phyloP scores from a whole-genome alignment of 345 rosid species.

The Nephelium lappaceum region DNA sequence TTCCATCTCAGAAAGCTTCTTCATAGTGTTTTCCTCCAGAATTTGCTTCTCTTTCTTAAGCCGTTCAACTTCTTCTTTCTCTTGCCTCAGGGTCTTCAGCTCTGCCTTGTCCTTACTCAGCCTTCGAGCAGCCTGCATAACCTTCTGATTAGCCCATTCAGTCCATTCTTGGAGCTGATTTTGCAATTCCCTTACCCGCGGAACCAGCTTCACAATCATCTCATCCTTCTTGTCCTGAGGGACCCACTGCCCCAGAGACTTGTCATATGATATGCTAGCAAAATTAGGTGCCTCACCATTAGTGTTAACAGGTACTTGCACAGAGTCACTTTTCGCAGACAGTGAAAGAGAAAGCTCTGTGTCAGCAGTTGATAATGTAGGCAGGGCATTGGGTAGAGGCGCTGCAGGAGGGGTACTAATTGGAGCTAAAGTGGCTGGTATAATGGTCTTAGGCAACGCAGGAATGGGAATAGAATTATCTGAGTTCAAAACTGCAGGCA shows the following conservation, averaged over 20 bases:
- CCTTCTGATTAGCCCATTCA: conserved; percentile 96
- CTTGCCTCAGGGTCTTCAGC: conserved; percentile 81
- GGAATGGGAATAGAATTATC: conserved; percentile 34
- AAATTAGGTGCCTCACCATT: conserved; percentile 35
- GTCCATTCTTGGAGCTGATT: conserved; percentile 90
- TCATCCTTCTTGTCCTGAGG: conserved; percentile 61
- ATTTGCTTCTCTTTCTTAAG: conserved; percentile 80
- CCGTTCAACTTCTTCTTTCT: conserved; percentile 84
- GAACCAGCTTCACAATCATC: conserved; percentile 54
- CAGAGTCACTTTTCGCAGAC: conserved; percentile 44
- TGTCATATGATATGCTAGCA: conserved; percentile 51
- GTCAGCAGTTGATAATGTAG: conserved; percentile 44
- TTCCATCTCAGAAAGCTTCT: conserved; percentile 91
- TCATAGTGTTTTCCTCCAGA: conserved; percentile 75
- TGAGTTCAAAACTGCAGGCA: conserved; percentile 35
- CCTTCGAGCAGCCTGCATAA: conserved; percentile 93
- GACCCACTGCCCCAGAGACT: conserved; percentile 45
- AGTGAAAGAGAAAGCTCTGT: conserved; percentile 70
- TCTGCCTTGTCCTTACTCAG: conserved; percentile 81
- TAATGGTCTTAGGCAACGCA: conserved; percentile 34
- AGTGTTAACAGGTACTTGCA: conserved; percentile 39
- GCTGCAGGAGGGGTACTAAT: conserved; percentile 26
- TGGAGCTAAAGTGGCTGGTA: conserved; percentile 25
- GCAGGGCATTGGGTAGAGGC: conserved; percentile 32
- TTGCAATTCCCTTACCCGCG: conserved; percentile 51